Percentiles rank a stretch among this genome's conserved stretches.
phyloP scores from a whole-genome alignment of 2,329 filamentous ascomycete genomes.

The Tolypocladium guangdongense region DNA sequence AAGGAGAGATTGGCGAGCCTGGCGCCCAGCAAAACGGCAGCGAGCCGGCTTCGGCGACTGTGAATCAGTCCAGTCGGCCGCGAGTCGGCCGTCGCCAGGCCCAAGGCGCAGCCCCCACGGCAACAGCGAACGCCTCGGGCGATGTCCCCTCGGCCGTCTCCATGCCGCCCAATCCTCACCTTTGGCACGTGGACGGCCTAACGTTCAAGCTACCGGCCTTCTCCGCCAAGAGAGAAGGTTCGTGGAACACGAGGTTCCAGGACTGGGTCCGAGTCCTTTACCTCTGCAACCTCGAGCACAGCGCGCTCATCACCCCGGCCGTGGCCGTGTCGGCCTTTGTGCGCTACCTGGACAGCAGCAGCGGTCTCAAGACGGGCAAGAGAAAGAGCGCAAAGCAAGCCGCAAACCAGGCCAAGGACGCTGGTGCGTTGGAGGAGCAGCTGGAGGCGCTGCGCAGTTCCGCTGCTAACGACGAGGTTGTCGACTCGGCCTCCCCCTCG shows the following conservation, averaged over 20 bases:
- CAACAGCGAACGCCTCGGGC: not conserved
- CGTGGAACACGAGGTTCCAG: conserved; percentile 23
- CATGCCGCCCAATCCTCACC: conserved; percentile 9
- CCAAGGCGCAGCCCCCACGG: not conserved
- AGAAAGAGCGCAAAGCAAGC: conserved; percentile 20
- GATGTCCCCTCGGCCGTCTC: conserved; percentile 5
- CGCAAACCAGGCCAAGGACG: conserved; percentile 13
- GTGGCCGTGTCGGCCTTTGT: conserved; percentile 15
- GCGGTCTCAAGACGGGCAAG: conserved; percentile 18
- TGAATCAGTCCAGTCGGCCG: not conserved
- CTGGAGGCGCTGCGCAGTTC: conserved; percentile 8
- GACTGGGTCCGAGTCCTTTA: conserved; percentile 23
- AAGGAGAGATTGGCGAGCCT: conserved; percentile 21
- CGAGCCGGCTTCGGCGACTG: not conserved
- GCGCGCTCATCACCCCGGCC: conserved; percentile 11
- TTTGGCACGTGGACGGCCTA: conserved; percentile 10
- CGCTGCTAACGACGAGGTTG: not conserved
- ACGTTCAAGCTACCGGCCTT: conserved; percentile 17
- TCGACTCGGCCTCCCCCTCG: not conserved
- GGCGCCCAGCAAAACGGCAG: not conserved
- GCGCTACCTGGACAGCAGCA: conserved; percentile 19
- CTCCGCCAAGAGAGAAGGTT: conserved; percentile 14
- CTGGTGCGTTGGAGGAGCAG: conserved; percentile 12
- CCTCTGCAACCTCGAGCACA: conserved; percentile 12
- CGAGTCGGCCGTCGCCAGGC: not conserved